Conservation (phyloP, 768 basidiomycete genomes). For the Pisolithus albus region DNA sequence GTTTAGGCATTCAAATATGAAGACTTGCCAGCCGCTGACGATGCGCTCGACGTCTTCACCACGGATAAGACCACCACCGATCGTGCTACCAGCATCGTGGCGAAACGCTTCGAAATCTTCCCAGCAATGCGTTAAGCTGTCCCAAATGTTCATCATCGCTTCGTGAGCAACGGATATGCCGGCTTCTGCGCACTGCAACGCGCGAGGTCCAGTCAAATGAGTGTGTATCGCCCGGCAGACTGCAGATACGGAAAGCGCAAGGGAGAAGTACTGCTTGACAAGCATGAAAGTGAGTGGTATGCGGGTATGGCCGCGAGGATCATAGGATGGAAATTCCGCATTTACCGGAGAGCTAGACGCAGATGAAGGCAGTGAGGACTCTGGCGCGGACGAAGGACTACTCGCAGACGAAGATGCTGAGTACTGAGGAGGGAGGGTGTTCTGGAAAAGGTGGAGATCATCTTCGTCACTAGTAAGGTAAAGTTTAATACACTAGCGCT, state of each 20-base stretch:
- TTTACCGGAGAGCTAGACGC: slow-evolving; percentile 15
- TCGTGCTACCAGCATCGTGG: slow-evolving; percentile 33
- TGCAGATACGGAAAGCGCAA: slow-evolving; percentile 67
- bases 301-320: slow-evolving; percentile 20
- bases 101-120: slow-evolving; percentile 70
- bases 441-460: slow-evolving; percentile 69
- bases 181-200: slow-evolving; percentile 49
- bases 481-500: slow-evolving; percentile 1
- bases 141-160: slow-evolving; percentile 76
- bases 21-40: slow-evolving; percentile 85
- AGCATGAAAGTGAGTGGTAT: slow-evolving; percentile 43
- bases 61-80: slow-evolving; percentile 30
- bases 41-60: slow-evolving; percentile 57
- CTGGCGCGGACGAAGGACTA: slow-evolving; percentile 26
- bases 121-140: slow-evolving; percentile 75
- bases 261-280: slow-evolving; percentile 53
- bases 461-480: slow-evolving; percentile 52
- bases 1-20: slow-evolving; percentile 89
- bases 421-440: slow-evolving; percentile 44
- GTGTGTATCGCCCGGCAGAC: slow-evolving; percentile 75
- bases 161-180: slow-evolving; percentile 52
- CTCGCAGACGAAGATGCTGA: slow-evolving; percentile 19
- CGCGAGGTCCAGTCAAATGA: slow-evolving; percentile 72
- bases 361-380: slow-evolving; percentile 31
- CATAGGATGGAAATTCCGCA: slow-evolving; percentile 20